phyloP scores from a whole-genome alignment of 2,329 filamentous ascomycete genomes.

The Talaromyces piceae region DNA sequence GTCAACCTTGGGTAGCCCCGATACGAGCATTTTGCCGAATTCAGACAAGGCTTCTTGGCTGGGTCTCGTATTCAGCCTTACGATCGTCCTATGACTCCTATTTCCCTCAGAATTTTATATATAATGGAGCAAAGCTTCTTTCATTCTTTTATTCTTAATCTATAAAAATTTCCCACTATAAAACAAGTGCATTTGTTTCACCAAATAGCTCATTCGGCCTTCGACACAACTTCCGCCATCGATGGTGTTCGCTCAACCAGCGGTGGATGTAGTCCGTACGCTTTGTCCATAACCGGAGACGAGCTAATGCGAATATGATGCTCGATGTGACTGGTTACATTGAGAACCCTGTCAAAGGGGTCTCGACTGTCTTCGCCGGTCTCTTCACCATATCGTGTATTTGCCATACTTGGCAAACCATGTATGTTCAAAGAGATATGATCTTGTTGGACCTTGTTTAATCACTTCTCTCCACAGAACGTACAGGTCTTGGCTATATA shows the following conservation, averaged over 20 bases:
- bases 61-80: not conserved
- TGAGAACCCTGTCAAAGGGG: slow-evolving; percentile 4
- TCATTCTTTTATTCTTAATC: no score
- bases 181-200: no score
- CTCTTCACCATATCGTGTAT: slow-evolving; percentile 11
- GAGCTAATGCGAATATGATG: not conserved
- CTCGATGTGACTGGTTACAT: slow-evolving; percentile 7
- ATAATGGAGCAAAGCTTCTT: no score
- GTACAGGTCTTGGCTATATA: slow-evolving; percentile 10
- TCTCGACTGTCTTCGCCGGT: slow-evolving; percentile 12
- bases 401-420: slow-evolving; percentile 13
- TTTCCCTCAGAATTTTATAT: not conserved
- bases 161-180: no score
- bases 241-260: not conserved
- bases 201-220: not conserved
- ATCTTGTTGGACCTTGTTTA: not conserved
- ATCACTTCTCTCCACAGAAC: not conserved
- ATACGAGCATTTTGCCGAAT: not conserved
- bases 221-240: not conserved
- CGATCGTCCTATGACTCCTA: not conserved
- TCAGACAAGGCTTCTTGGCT: not conserved
- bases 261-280: not conserved
- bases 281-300: not conserved
- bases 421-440: slow-evolving; percentile 1
- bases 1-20: not conserved